Base-by-base conservation (phyloP, 805 yeast genomes). In the Suhomyces kilbournensis region DNA sequence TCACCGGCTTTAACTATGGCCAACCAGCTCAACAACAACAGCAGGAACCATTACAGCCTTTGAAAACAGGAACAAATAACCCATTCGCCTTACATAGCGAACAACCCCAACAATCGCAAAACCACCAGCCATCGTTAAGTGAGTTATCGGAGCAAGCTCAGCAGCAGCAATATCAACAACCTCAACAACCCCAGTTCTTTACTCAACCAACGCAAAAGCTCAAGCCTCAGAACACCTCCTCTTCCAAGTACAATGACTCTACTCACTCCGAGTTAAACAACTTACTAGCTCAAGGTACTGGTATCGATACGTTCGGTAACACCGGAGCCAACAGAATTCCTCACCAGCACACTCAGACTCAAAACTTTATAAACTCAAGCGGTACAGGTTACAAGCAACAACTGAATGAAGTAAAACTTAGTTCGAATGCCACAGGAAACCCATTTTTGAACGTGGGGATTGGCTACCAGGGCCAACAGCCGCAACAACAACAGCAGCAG, bases 291-390 rank as follows among this genome's bases (percentile, higher is more conserved):
- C 81, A 83, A 44, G 97, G 97, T 26, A 89, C 96, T 0, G 97
- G 97, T 30, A 76, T 90, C 52, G 99, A 92, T 72, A 92, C 97
- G 0, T 94, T 89, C 68, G 96, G 96, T 66, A 90, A 90, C 69
- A 84, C 87, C 15, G 96, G 96, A 50, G 85, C 83, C 19, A 68
- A 83, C 7, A 84, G 97, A 72, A 81, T 93, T 51, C 97, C 98
- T 3, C 96, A 96, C 45, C 97, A 93, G 64, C 93, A 88, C 67
- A 93, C 97, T 1, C 82, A 81, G 58, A 84, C 94, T 2, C 84
- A 86, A 4, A 85, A 82, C 15, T 91, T 92, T 66, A 79, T 93
- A 61, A 90, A 88, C 69, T 88, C 97, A 22, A 85, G 88, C 55
- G 97, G 97, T 61, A 88, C 93, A 6, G 97, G 96, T 32, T 81